Base-by-base conservation (phyloP, 2,329 filamentous ascomycete species). In the Aspergillus novofumigatus region DNA sequence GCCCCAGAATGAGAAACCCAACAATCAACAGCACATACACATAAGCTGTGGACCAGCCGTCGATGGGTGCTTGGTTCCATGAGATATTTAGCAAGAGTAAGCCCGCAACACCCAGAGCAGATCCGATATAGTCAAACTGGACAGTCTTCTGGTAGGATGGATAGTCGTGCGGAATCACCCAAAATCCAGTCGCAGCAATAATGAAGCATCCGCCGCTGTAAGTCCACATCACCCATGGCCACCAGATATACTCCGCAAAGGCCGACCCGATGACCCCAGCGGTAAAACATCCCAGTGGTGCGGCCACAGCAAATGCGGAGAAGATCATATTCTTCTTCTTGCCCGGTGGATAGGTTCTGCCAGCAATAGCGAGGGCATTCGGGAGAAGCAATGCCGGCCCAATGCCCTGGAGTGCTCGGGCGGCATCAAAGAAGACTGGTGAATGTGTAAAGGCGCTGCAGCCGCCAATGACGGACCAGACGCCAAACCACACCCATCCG, bases 61-160 rank as follows among this genome's bases (percentile, higher is more conserved):
- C 81, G 0, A 83, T 74, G 0, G 82, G 79, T 0, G 82, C 84
- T 64, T 89, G 84, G 58, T 86, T 88, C 83, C 84, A 88, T 0
- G 85, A 82, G 62, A 89, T 85, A 68, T 87, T 87, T 73, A 89
- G 80, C 35, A 89, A 73, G 0, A 86, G 76, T 29, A 89, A 73
- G 0, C 80, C 80, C 0, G 75, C 73, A 10, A 87, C 76, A 1
- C 85, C 85, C 0, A 75, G 67, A 1, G 67, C 55, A 10, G 74
- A 72, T 20, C 78, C 78, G 1, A 72, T 59, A 14, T 74, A 60
- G 56, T 81, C 79, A 20, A 72, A 49, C 28, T 59, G 56, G 10
- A 51, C 57, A 14, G 59, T 44, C 3, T 29, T 21, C 7, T 4
- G n/a, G 7, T 4, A 4, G 41, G 6, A 7, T 3, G 17, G 47